phyloP scores from a whole-genome alignment of 495 filamentous ascomycete species.

The Lepidopterella palustris region DNA sequence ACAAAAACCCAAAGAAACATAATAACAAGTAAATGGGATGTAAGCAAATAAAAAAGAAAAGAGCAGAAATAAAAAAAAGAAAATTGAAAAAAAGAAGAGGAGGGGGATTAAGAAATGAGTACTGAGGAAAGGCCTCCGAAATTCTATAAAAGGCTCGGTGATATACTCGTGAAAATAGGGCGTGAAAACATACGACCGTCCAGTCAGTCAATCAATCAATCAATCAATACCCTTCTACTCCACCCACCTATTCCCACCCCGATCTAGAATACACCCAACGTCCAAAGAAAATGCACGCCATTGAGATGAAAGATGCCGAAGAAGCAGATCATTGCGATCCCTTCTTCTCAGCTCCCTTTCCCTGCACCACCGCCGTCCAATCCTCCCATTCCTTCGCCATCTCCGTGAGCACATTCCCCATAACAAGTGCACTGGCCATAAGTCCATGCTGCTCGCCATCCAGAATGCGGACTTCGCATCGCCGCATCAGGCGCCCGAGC shows the following conservation, averaged over 20 bases:
- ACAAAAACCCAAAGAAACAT: too few species aligned
- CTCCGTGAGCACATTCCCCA: constrained; percentile 88
- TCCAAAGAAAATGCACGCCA: background rate
- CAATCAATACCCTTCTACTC: background rate
- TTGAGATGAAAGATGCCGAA: background rate
- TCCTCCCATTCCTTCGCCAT: constrained; percentile 94
- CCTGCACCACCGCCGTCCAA: constrained; percentile 47
- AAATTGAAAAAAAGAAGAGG: background rate
- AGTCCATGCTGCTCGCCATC: constrained; percentile 92
- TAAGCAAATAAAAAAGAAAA: background rate
- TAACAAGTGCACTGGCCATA: constrained; percentile 90
- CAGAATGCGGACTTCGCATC: constrained; percentile 73
- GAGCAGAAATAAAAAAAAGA: background rate
- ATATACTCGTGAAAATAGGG: background rate
- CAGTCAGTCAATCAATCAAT: background rate
- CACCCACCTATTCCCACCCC: background rate
- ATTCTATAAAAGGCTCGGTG: background rate
- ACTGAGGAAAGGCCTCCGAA: background rate
- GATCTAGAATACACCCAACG: background rate
- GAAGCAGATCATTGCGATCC: background rate
- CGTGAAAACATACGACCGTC: background rate
- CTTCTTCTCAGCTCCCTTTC: constrained; percentile 4
- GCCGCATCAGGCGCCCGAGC: constrained; percentile 84
- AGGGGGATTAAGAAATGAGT: background rate
- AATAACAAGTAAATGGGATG: too few species aligned